These are phyloP conservation scores for Penicillium cosmopolitanum DNA, from an alignment of 495 filamentous ascomycete species.

Conservation along the genomic window DNA sequence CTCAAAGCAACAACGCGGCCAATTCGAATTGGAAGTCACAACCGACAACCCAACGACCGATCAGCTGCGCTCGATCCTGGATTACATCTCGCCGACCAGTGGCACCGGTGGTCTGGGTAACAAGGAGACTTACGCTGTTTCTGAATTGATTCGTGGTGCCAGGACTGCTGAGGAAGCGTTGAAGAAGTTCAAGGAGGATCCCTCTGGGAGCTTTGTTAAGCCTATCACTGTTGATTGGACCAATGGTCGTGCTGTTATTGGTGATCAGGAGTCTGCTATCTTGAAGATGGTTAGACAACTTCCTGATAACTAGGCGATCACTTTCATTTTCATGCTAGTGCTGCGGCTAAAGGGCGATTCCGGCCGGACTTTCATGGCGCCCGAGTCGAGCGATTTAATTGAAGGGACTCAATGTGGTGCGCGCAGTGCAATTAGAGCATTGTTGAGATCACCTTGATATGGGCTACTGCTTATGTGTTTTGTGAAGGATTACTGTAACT, in stretches of 20 bases:
- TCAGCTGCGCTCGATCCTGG: slow-evolving; percentile 84
- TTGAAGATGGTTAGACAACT: slow-evolving; percentile 70
- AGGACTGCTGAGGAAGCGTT: slow-evolving; percentile 72
- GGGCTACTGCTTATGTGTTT: no score
- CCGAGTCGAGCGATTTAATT: slow-evolving; percentile 2
- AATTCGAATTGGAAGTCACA: slow-evolving; percentile 86
- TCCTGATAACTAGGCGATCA: slow-evolving; percentile 22
- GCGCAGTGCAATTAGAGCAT: no score
- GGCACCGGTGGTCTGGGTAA: slow-evolving; percentile 25
- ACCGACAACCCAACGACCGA: slow-evolving; percentile 79
- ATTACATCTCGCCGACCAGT: slow-evolving; percentile 71
- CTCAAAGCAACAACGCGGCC: slow-evolving; percentile 56
- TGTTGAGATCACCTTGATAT: no score
- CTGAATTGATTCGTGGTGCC: slow-evolving; percentile 72
- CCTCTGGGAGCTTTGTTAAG: slow-evolving; percentile 61
- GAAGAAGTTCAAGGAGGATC: slow-evolving; percentile 63
- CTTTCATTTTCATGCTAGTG: no score
- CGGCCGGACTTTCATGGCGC: not conserved
- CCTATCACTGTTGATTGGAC: slow-evolving; percentile 93
- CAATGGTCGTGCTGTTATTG: slow-evolving; percentile 77
- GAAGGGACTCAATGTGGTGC: no score
- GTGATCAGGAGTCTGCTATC: slow-evolving; percentile 82
- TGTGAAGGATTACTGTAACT: not conserved
- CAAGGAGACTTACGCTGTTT: slow-evolving; percentile 35
- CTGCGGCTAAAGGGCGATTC: not conserved